Conservation (phyloP, 345 rosid genomes). For the Salix arbutifolia region DNA sequence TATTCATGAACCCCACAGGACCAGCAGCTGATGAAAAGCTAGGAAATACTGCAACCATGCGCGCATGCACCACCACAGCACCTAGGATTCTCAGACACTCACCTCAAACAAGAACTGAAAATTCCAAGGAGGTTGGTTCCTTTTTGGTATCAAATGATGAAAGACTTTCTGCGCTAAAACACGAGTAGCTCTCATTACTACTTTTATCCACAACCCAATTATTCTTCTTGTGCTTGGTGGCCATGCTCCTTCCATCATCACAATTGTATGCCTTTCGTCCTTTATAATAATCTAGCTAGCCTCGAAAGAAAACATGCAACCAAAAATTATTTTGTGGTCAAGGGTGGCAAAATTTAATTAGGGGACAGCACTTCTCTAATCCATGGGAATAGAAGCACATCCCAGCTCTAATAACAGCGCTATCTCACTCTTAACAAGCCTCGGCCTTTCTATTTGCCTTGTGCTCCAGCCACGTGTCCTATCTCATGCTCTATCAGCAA, state of each 20-base stretch:
- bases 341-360: not conserved
- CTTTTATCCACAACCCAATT: not conserved
- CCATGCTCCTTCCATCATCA: constrained; percentile 20
- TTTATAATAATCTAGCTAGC: not conserved
- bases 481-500: too few species aligned
- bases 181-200: constrained; percentile 12
- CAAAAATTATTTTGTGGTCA: too few species aligned
- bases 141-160: not conserved
- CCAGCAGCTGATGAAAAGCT: not conserved
- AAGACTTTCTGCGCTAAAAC: constrained; percentile 22
- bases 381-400: not conserved
- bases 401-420: not conserved
- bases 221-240: constrained; percentile 1
- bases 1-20: constrained; percentile 13
- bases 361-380: not conserved
- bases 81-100: constrained; percentile 18
- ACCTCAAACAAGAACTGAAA: not conserved
- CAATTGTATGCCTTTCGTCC: constrained; percentile 4
- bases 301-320: too few species aligned
- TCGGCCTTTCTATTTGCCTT: not conserved
- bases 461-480: too few species aligned
- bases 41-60: constrained; percentile 2
- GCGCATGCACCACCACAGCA: constrained; percentile 17
- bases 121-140: not conserved
- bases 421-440: not conserved